Percentiles rank a stretch among this genome's conserved stretches.
phyloP scores from a whole-genome alignment of 129 eudicot genomes.

The Saussurea involucrata region DNA sequence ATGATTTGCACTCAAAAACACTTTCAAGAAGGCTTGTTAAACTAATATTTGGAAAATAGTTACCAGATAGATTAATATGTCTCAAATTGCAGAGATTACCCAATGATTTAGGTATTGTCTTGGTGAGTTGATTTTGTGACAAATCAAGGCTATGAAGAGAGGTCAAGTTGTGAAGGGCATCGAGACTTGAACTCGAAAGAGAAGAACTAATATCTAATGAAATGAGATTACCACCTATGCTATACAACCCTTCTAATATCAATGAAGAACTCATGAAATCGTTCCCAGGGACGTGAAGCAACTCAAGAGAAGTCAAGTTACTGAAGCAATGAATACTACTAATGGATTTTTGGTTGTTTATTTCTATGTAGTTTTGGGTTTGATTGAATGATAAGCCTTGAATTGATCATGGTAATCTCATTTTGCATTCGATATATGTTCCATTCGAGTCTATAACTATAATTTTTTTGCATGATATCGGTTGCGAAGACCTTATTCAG shows the following conservation, averaged over 20 bases:
- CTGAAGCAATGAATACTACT: background rate
- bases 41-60: background rate
- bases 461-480: conserved; percentile 13
- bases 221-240: background rate
- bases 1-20: background rate
- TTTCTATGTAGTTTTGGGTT: conserved; percentile 7
- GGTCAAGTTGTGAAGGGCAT: background rate
- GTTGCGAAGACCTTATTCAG: conserved; percentile 7
- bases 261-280: background rate
- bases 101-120: background rate
- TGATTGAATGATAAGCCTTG: background rate
- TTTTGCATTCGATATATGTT: conserved; percentile 14
- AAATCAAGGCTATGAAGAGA: background rate
- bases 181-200: background rate
- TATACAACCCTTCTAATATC: background rate
- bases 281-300: background rate
- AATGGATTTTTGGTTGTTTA: conserved; percentile 12
- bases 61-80: background rate
- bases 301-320: conserved; percentile 7
- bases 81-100: background rate
- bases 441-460: conserved; percentile 6
- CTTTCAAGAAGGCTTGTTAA: conserved; percentile 1
- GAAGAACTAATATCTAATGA: background rate
- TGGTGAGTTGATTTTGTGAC: background rate
- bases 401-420: background rate